Evolutionary conservation across 1,284 basidiomycete genomes (phyloP), one percentile per base, ranked within the genome.

Genomic region (Chalciporus sp.): DNA sequence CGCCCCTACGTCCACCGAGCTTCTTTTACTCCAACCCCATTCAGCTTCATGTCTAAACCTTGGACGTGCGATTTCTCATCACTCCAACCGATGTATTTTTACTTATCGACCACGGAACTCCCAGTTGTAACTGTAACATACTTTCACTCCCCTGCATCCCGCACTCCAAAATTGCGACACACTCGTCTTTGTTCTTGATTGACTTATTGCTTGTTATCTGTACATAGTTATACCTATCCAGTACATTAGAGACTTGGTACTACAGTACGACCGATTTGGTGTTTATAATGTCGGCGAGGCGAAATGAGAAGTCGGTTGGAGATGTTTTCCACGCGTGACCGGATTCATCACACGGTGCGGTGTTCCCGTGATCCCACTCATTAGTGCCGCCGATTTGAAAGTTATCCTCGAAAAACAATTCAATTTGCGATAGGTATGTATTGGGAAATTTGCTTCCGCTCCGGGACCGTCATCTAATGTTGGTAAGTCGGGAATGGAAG

Each of bases 221-320:
- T 67, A 70, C 66, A 67, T 70, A 67, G 68, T 67, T 67, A 69
- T 70, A 61, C 47, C 14, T 69, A 64, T 70, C 56, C 65, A 65
- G 60, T 43, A 50, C 41, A 42, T 41, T 67, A 69, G 63, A 59
- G 27, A 14, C 39, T 26, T 42, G n/a, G 26, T 51, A 14, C 27
- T n/a, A 16, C 42, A 42, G 42, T 42, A 43, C 55, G 59, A 49
- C 52, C 27, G 33, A 28, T 35, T 19, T 37, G 39, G 28, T 33
- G 11, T 7, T 41, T 31, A 27, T 37, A 11, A 14, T 47, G 33
- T 49, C 48, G 49, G 58, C 33, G 46, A 53, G 47, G 40, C 53
- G 49, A 63, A 58, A 45, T 50, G n/a, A 27, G 56, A 59, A 52
- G 53, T 29, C 4, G 3, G 11, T 43, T 53, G 27, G 50, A 41